phyloP scores from a whole-genome alignment of 1,139 yeast genomes.

The Zygotorulaspora mrakii region DNA sequence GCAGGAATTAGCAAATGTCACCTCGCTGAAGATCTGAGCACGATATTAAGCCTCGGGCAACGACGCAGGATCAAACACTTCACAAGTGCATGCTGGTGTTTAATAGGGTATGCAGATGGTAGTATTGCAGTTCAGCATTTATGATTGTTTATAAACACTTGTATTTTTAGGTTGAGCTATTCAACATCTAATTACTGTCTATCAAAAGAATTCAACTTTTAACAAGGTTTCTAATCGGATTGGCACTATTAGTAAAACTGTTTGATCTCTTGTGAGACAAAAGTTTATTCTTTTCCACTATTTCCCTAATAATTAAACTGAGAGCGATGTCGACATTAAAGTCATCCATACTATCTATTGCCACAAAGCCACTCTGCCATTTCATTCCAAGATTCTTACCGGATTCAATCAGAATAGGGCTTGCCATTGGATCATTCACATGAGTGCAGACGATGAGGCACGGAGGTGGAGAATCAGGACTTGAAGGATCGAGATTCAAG shows the following conservation, averaged over 20 bases:
- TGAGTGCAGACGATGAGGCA: constrained; percentile 65
- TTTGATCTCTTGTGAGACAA: constrained; percentile 12
- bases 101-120: constrained; percentile 36
- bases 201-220: constrained; percentile 3
- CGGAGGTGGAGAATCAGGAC: constrained; percentile 60
- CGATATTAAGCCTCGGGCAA: constrained; percentile 12
- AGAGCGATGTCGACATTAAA: constrained; percentile 52
- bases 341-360: constrained; percentile 50
- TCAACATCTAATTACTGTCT: constrained; percentile 1
- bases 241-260: constrained; percentile 6
- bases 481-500: constrained; percentile 43
- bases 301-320: constrained; percentile 55
- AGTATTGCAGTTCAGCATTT: constrained; percentile 19
- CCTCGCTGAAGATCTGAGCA: background rate
- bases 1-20: constrained; percentile 12
- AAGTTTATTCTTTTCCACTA: constrained; percentile 45
- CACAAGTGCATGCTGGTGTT: constrained; percentile 24
- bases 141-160: background rate
- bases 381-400: constrained; percentile 53
- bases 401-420: constrained; percentile 53
- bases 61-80: constrained; percentile 20
- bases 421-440: constrained; percentile 49
- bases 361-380: constrained; percentile 65
- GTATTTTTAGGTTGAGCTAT: no score
- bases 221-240: constrained; percentile 7